A percentile compares a stretch with the other conserved stretches of the same genome.
Evolutionary conservation across 441 rosid genomes (phyloP).

Genomic region (Corymbia calophylla): DNA sequence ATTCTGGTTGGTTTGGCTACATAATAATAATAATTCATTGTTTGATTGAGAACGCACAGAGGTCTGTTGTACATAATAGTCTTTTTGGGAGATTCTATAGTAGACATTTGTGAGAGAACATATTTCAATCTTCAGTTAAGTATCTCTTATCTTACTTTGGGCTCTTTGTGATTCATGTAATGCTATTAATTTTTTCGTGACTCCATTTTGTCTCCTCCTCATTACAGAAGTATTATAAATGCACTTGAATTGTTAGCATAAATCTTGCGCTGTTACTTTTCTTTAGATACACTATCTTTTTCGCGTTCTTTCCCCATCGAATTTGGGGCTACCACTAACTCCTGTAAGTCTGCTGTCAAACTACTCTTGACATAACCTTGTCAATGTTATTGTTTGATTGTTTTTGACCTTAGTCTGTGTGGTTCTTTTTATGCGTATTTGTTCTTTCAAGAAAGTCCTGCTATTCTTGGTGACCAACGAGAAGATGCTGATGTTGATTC

Average conservation of each 20-base stretch:
- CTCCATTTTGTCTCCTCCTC: background rate
- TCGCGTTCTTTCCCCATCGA: background rate
- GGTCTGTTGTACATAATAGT: no score
- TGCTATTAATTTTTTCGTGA: background rate
- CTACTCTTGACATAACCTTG: background rate
- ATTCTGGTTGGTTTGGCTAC: no score
- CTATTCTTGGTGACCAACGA: constrained; percentile 66
- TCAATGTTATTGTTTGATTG: background rate
- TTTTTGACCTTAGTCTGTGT: background rate
- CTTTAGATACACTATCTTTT: background rate
- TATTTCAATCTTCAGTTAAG: no score
- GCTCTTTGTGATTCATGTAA: background rate
- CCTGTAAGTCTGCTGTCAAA: background rate
- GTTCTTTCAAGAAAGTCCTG: constrained; percentile 64
- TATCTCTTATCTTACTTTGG: background rate
- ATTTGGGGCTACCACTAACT: background rate
- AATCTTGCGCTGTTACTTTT: background rate
- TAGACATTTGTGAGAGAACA: background rate
- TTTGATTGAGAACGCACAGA: no score
- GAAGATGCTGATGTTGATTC: constrained; percentile 20
- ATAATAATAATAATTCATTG: no score
- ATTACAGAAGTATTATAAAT: background rate
- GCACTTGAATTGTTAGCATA: background rate
- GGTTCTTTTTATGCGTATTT: background rate
- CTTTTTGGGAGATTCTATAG: background rate